Percentiles rank a stretch among this genome's conserved stretches.
These are phyloP conservation scores for Yamadazyma aaseri DNA, from an alignment of 1,139 yeast genomes.

Conservation along the genomic window DNA sequence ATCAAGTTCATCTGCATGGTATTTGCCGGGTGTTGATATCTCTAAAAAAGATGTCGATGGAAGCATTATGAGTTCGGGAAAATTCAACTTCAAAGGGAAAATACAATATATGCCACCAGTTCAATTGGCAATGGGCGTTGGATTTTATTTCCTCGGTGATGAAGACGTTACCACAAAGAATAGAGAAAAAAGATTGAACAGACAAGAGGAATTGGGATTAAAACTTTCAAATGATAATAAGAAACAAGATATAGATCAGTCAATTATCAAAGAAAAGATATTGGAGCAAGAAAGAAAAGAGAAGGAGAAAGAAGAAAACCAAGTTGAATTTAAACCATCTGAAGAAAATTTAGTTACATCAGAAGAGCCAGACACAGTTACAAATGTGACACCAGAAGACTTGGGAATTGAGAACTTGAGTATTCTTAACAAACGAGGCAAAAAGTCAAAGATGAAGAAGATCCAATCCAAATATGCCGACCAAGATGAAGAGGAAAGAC, in stretches of 20 bases:
- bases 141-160: constrained; percentile 70
- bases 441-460: constrained; percentile 79
- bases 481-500: constrained; percentile 88
- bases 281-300: constrained; percentile 13
- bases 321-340: constrained; percentile 1
- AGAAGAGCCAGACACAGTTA: constrained; percentile 10
- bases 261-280: constrained; percentile 13
- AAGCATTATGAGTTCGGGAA: constrained; percentile 62
- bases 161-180: constrained; percentile 49
- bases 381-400: constrained; percentile 5
- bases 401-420: constrained; percentile 13
- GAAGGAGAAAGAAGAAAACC: constrained; percentile 13
- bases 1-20: constrained; percentile 81
- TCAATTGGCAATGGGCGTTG: constrained; percentile 87
- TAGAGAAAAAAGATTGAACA: constrained; percentile 31
- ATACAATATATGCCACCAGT: constrained; percentile 75
- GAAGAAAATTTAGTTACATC: constrained; percentile 14
- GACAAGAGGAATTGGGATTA: constrained; percentile 49
- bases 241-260: constrained; percentile 30
- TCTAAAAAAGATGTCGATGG: constrained; percentile 70
- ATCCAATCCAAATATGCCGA: constrained; percentile 80
- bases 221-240: constrained; percentile 38
- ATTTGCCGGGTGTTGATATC: constrained; percentile 62
- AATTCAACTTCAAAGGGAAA: constrained; percentile 54
- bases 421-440: constrained; percentile 58